A percentile compares a stretch with the other conserved stretches of the same genome.
Evolutionary conservation across 306 rosid genomes (phyloP).

Genomic region (Cicer chorassanicum): DNA sequence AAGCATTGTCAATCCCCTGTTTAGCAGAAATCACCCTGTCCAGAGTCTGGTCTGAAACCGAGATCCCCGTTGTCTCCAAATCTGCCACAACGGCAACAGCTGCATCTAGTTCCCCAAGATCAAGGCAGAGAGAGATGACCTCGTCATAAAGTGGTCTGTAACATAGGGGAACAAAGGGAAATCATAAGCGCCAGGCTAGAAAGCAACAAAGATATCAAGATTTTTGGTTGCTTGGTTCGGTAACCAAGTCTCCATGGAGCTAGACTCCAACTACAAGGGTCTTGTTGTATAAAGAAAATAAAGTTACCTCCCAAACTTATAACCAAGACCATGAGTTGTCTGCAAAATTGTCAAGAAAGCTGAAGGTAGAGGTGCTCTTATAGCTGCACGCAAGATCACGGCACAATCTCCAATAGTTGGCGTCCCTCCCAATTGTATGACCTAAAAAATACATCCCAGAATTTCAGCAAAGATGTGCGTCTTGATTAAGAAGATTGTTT

Average conservation of each 20-base stretch:
- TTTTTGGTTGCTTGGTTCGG: slow-evolving; percentile 23
- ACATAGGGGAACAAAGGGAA: slow-evolving; percentile 29
- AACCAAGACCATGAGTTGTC: slow-evolving; percentile 83
- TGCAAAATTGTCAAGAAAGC: slow-evolving; percentile 89
- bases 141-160: slow-evolving; percentile 87
- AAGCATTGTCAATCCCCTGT: slow-evolving; percentile 46
- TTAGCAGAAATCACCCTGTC: slow-evolving; percentile 81
- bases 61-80: slow-evolving; percentile 81
- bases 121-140: slow-evolving; percentile 74
- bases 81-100: slow-evolving; percentile 96
- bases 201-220: slow-evolving; percentile 29
- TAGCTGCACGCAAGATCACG: slow-evolving; percentile 83
- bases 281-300: slow-evolving; percentile 37
- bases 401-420: slow-evolving; percentile 97
- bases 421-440: slow-evolving; percentile 84
- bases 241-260: background rate
- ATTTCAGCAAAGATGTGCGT: slow-evolving; percentile 26
- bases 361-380: slow-evolving; percentile 85
- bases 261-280: slow-evolving; percentile 21
- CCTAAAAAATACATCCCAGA: slow-evolving; percentile 56
- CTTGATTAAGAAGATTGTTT: slow-evolving; percentile 14
- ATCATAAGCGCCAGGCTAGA: slow-evolving; percentile 1
- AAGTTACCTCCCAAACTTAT: slow-evolving; percentile 82
- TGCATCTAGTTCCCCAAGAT: slow-evolving; percentile 90
- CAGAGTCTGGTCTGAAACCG: slow-evolving; percentile 78